Base-by-base conservation (phyloP, 139 green algal genomes). In the Ettlia oleoabundans region DNA sequence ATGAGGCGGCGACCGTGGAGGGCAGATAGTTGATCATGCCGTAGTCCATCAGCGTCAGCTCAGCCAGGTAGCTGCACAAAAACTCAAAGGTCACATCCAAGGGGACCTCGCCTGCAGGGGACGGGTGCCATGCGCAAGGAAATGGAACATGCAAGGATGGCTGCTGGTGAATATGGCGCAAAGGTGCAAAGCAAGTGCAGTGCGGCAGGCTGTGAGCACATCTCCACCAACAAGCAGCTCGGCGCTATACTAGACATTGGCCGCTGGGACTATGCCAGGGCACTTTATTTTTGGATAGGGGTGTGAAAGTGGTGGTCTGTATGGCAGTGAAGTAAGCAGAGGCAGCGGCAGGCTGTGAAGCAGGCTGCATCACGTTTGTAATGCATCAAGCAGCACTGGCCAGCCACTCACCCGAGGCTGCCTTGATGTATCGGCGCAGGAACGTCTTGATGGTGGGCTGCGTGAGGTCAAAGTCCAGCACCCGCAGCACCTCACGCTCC, bases 361-460 rank as follows among this genome's bases (percentile, higher is more conserved):
- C 9, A 5, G 69, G 42, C 40, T 58, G 15, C 47, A 10, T 58
- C 47, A 58, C 47, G n/a, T 58, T 10, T 58, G 47, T 58, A 58
- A 10, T 58, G n/a, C 15, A 15, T 10, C 47, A n/a, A 65, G 55
- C 18, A 22, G 19, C 65, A 52, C 33, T 35, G 35, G 65, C 65
- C 7, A 6, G 7, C 24, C 70, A 21, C 37, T 21, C n/a, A 74
- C 67, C 71, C 8, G 76, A 80, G 0, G 90, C 85, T 9, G 86
- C 93, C 78, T 90, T 89, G 67, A 95, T 79, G 70, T 92, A 95
- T 26, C 94, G 90, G 4, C 94, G 87, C 40, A 98, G 88, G 87
- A 99, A 99, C n/a, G 86, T 94, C 85, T 98, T 98, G 61, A 88
- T 86, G 33, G 96, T 99, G 75, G 97, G 96, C 65, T 92, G 85